Evolutionary conservation across 2,329 filamentous ascomycete genomes (phyloP).

Genomic region (Colletotrichum sp.): DNA sequence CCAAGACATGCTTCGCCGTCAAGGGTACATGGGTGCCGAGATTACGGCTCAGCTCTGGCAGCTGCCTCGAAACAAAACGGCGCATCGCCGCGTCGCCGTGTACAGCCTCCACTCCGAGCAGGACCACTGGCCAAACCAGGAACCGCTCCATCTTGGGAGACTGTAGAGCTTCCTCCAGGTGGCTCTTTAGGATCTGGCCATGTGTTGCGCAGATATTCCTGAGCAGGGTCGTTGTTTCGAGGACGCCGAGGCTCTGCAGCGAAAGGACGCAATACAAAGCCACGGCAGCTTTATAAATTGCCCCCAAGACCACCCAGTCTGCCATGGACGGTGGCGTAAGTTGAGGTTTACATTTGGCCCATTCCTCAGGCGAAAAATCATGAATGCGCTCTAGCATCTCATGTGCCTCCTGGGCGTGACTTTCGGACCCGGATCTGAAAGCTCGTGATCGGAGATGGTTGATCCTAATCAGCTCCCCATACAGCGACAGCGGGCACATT

Average conservation of each 20-base stretch:
- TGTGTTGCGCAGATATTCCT: neutral
- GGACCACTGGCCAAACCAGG: neutral
- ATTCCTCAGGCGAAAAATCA: slow-evolving; percentile 31
- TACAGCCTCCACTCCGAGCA: neutral
- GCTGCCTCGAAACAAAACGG: neutral
- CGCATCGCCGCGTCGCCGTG: neutral
- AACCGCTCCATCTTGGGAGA: neutral
- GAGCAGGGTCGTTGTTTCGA: slow-evolving; percentile 20
- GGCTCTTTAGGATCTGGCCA: neutral
- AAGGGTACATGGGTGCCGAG: neutral
- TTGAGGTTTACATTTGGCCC: slow-evolving; percentile 31
- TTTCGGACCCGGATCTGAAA: slow-evolving; percentile 15
- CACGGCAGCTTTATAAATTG: slow-evolving; percentile 31
- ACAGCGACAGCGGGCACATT: slow-evolving; percentile 33
- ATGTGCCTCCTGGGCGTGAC: neutral
- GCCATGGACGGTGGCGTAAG: slow-evolving; percentile 25
- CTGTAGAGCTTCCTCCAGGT: neutral
- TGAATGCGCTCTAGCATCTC: slow-evolving; percentile 22
- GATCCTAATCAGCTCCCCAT: slow-evolving; percentile 36
- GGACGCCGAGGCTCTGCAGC: slow-evolving; percentile 34
- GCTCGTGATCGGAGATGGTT: slow-evolving; percentile 36
- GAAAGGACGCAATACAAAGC: slow-evolving; percentile 40
- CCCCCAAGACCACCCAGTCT: slow-evolving; percentile 30
- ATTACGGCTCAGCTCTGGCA: neutral
- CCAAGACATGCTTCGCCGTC: neutral